Evolutionary conservation across 306 rosid species (phyloP), one percentile per base, ranked within the genome.

Genomic region (Styphnolobium japonicum): DNA sequence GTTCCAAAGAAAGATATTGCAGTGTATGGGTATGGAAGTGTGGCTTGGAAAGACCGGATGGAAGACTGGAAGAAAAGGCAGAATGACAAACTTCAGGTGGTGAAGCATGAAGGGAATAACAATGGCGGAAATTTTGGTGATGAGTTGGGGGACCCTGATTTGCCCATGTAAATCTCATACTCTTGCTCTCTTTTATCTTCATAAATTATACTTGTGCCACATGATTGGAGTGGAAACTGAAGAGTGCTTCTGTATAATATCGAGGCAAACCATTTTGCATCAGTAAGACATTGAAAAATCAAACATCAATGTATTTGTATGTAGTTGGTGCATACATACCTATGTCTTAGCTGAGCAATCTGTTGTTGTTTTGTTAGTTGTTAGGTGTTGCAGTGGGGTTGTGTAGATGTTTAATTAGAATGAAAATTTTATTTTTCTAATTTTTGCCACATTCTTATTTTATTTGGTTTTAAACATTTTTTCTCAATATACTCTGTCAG

Each of bases 1-100:
- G 94, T 82, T 71, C 97, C 90, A 0, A 43, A 88, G 81, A 92
- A 92, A 87, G 94, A 92, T 61, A 82, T 92, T 78, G 92, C 97
- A 0, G 88, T 87, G 33, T 92, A 92, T 79, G 94, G 97, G 43
- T 90, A 88, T 71, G 97, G 97, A 70, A 92, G 94, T 74, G 94
- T 92, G 43, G 91, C 90, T 12, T 92, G 97, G 97, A 92, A 88
- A 78, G 91, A 90, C 27, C 85, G 97, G 68, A 90, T 87, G 97
- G 97, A 92, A 27, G 93, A 87, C 27, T 92, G 97, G 97, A 92
- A 84, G 86, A 92, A 70, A 61, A 87, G 80, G 86, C 94, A 90
- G 79, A 85, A 76, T 79, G 93, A 90, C 15, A 92, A 80, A 64
- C 93, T 90, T 82, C 86, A 92, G 77, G 89, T 88, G 42, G 88